Evolutionary conservation across 1,284 basidiomycete genomes (phyloP).

Genomic region (Leccinum subrobustum): DNA sequence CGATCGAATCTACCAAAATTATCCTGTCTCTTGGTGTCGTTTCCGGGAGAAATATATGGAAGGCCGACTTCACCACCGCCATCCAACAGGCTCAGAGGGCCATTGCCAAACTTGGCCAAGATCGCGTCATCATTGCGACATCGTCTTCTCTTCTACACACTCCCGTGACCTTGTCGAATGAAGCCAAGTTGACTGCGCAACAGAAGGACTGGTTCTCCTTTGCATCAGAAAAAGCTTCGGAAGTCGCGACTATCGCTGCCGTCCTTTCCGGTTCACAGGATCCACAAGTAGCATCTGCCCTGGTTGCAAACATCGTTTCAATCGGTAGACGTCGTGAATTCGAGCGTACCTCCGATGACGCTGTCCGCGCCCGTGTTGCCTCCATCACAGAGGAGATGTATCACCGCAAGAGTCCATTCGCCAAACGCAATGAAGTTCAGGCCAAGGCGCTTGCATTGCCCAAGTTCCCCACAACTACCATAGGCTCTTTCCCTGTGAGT

Average conservation of each 20-base stretch:
- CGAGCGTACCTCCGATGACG: constrained; percentile 92
- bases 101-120: constrained; percentile 75
- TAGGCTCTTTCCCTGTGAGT: constrained; percentile 92
- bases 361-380: constrained; percentile 94
- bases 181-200: constrained; percentile 89
- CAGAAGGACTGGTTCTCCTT: constrained; percentile 99
- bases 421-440: constrained; percentile 87
- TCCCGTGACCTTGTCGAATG: constrained; percentile 91
- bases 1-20: constrained; percentile 81
- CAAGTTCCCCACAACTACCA: constrained; percentile 98
- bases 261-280: constrained; percentile 83
- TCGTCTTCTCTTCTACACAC: constrained; percentile 99
- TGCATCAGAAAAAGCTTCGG: constrained; percentile 93
- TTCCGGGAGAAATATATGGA: constrained; percentile 99
- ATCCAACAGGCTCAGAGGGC: constrained; percentile 87
- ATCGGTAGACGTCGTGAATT: constrained; percentile 96
- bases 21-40: constrained; percentile 94
- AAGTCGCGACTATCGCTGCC: constrained; percentile 88
- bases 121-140: constrained; percentile 92
- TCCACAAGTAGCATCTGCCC: constrained; percentile 60
- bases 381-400: constrained; percentile 89
- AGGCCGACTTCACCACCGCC: constrained; percentile 89
- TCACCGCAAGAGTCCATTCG: constrained; percentile 90
- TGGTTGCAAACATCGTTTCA: constrained; percentile 88
- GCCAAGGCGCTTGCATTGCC: constrained; percentile 89